These are phyloP conservation scores for Akanthomyces dipterigenus DNA, from an alignment of 2,329 filamentous ascomycete species.

Conservation along the genomic window DNA sequence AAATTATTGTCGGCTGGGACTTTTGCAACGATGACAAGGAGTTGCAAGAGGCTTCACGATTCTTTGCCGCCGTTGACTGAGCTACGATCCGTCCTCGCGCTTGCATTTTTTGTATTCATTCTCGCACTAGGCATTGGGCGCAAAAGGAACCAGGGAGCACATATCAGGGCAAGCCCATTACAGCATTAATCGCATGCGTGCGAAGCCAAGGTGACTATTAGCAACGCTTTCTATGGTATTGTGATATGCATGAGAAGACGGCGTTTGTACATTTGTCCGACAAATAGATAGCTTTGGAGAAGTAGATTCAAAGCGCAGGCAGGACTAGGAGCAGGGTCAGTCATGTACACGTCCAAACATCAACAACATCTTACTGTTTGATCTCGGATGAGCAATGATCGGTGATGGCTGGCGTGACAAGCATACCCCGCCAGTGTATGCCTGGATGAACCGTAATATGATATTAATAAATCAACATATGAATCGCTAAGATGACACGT, in stretches of 20 bases:
- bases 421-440: too few relatives aligned
- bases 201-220: neutral
- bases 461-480: neutral
- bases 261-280: neutral
- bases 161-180: slow-evolving; percentile 1
- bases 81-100: too few relatives aligned
- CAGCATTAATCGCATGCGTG: neutral
- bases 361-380: neutral
- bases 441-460: neutral
- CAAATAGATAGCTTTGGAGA: neutral
- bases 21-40: slow-evolving; percentile 84
- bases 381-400: neutral
- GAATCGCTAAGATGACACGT: neutral
- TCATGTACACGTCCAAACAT: neutral
- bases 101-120: neutral
- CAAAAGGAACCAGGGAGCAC: neutral
- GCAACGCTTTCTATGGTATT: neutral
- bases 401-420: neutral
- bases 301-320: neutral
- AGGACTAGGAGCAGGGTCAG: neutral
- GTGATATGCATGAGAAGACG: neutral
- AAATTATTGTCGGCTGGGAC: slow-evolving; percentile 93
- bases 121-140: neutral
- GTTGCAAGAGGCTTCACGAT: slow-evolving; percentile 68
- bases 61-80: slow-evolving; percentile 59